phyloP scores from a whole-genome alignment of 2,329 filamentous ascomycete genomes.

The Tetracladium maxilliforme region DNA sequence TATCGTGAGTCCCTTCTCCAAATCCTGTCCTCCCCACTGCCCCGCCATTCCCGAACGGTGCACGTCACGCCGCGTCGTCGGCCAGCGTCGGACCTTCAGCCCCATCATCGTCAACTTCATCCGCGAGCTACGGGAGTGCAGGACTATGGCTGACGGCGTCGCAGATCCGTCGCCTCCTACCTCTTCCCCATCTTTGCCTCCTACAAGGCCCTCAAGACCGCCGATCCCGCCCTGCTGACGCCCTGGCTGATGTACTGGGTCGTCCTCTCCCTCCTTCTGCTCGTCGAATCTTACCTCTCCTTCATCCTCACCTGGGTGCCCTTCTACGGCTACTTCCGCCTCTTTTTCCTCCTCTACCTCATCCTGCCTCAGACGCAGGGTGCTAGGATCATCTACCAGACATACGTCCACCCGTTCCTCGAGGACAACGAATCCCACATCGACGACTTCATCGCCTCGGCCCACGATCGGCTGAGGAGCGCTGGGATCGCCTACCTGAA shows the following conservation, averaged over 20 bases:
- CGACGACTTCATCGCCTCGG: slow-evolving; percentile 73
- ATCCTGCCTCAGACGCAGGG: slow-evolving; percentile 97
- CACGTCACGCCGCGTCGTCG: slow-evolving; percentile 1
- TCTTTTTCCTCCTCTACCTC: slow-evolving; percentile 80
- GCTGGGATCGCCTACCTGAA: slow-evolving; percentile 67
- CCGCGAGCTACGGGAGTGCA: too few species aligned
- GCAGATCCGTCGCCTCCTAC: slow-evolving; percentile 72
- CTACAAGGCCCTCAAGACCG: slow-evolving; percentile 92
- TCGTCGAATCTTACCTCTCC: slow-evolving; percentile 75
- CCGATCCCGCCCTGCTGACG: slow-evolving; percentile 74
- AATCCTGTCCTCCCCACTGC: slow-evolving; percentile 6
- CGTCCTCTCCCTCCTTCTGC: slow-evolving; percentile 66
- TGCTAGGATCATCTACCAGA: slow-evolving; percentile 71
- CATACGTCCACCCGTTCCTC: slow-evolving; percentile 78
- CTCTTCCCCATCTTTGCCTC: slow-evolving; percentile 93
- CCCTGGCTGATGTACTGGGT: slow-evolving; percentile 99
- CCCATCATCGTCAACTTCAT: too few species aligned
- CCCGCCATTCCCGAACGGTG: slow-evolving; percentile 8
- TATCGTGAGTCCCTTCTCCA: slow-evolving; percentile 46
- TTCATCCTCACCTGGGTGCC: slow-evolving; percentile 85
- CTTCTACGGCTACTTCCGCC: slow-evolving; percentile 84
- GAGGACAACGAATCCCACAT: slow-evolving; percentile 76
- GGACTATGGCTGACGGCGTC: slow-evolving; percentile 7
- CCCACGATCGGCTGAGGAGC: slow-evolving; percentile 64
- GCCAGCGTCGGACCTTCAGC: slow-evolving; percentile 1